Evolutionary conservation across 371 early-diverging fungal genomes (phyloP), one percentile per base, ranked within the genome.

Genomic region (Apophysomyces ossiformis): DNA sequence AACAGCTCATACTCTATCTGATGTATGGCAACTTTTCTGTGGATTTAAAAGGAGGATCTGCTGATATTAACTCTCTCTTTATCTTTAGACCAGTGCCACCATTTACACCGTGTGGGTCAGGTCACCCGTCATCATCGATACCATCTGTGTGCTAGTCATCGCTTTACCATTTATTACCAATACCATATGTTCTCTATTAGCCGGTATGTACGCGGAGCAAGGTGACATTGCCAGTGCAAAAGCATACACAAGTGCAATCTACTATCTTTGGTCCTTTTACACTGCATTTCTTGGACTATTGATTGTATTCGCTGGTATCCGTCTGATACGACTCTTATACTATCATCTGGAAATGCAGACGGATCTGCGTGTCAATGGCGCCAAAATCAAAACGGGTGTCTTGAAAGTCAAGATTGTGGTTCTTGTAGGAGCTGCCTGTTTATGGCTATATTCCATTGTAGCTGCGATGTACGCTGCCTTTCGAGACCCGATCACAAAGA

Each of bases 1-100:
- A 16, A 76, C 77, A 41, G 77, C 77, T 7, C 71, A 73, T 26
- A 80, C 75, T 1, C 66, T 80, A 6, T 73, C 72, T 11, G 69
- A 72, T 66, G 81, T 77, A 75, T 50, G 69, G 12, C n/a, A 26
- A 26, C 32, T 26, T 26, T 26, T 26, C 32, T 26, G 32, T 26
- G 32, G 32, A 26, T 26, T 26, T 26, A 26, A 4, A 21, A 5
- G 32, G 41, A 57, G n/a, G 13, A 66, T 11, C 8, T 11, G 41
- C 4, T 8, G 13, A 39, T 11, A 11, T 41, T 8, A 41, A 8
- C 11, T 26, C 37, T 21, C 35, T 32, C 18, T 26, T 26, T 26
- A 26, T 26, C 32, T 2, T 26, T 61, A 80, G 80, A 80, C 69
- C 61, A 73, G 63, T 57, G 68, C 61, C 47, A 46, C 65, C 6